A percentile compares a stretch with the other conserved stretches of the same genome.
These are phyloP conservation scores for Podospora sp. DNA, from an alignment of 495 filamentous ascomycete genomes.

Conservation along the genomic window DNA sequence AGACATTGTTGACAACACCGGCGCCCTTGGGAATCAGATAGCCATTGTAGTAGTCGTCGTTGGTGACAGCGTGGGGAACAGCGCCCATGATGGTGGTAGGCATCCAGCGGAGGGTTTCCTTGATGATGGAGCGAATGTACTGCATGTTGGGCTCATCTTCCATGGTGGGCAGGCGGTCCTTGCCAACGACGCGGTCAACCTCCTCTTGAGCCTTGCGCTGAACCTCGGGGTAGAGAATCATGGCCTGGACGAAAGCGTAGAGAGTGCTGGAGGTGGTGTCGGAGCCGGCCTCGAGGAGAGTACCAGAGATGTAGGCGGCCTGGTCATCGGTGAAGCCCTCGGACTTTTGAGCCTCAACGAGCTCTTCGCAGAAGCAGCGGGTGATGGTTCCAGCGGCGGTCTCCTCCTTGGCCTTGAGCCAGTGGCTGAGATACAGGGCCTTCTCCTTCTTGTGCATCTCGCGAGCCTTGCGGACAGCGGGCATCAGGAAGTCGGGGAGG, in stretches of 20 bases:
- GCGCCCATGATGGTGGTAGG: conserved; percentile 58
- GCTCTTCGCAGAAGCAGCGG: conserved; percentile 46
- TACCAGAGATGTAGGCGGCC: conserved; percentile 51
- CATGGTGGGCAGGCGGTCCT: conserved; percentile 53
- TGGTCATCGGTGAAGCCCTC: conserved; percentile 46
- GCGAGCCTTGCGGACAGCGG: conserved; percentile 32
- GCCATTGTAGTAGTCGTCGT: conserved; percentile 56
- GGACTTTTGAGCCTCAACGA: conserved; percentile 40
- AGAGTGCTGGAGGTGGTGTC: conserved; percentile 58
- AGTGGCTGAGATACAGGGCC: conserved; percentile 35
- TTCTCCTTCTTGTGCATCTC: conserved; percentile 36
- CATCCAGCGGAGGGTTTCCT: conserved; percentile 63
- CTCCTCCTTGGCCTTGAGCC: conserved; percentile 38
- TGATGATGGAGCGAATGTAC: conserved; percentile 54
- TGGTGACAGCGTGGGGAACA: conserved; percentile 55
- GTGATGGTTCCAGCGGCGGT: conserved; percentile 35
- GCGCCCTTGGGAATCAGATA: conserved; percentile 56
- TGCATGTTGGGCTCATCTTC: conserved; percentile 54
- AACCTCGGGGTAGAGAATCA: conserved; percentile 55
- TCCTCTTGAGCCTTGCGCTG: conserved; percentile 55
- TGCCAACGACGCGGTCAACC: conserved; percentile 55
- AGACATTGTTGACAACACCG: conserved; percentile 50
- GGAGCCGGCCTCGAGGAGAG: conserved; percentile 59
- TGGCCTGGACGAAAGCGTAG: conserved; percentile 61
- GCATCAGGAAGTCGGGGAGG: conserved; percentile 48